Conservation (phyloP, 306 rosid genomes). For the Hippophae tibetana region DNA sequence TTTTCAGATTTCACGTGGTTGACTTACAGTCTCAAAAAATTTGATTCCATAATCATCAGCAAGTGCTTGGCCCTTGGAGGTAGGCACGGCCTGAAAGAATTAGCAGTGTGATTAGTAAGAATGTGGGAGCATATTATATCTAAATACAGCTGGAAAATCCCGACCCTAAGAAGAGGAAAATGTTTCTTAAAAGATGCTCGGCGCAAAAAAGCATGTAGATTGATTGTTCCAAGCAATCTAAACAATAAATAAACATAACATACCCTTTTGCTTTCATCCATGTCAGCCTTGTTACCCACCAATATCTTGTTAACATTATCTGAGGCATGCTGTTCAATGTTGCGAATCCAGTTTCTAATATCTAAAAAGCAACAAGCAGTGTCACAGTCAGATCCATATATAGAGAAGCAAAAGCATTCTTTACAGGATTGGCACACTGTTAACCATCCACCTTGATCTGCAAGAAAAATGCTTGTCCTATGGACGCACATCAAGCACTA, state of each 20-base stretch:
- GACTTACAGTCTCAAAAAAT: constrained; percentile 92
- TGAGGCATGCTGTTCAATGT: constrained; percentile 94
- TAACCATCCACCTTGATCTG: constrained; percentile 7
- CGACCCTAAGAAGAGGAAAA: no score
- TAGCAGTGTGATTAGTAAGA: background rate
- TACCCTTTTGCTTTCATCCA: constrained; percentile 95
- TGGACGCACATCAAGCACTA: background rate
- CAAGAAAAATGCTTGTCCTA: background rate
- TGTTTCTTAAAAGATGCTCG: no score
- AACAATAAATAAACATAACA: constrained; percentile 14
- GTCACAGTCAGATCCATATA: constrained; percentile 7
- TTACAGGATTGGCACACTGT: background rate
- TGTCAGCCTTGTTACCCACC: constrained; percentile 97
- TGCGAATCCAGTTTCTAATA: constrained; percentile 90
- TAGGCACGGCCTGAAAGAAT: constrained; percentile 65
- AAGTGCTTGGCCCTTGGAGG: constrained; percentile 91
- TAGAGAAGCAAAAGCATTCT: constrained; percentile 2
- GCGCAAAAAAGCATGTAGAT: background rate
- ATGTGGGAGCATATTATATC: background rate
- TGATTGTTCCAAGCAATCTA: background rate
- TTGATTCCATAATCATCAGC: constrained; percentile 92
- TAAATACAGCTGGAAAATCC: background rate
- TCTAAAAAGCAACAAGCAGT: constrained; percentile 28
- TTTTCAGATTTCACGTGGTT: constrained; percentile 9
- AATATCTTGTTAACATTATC: constrained; percentile 86